These are phyloP conservation scores for Fusarium albosuccineum DNA, from an alignment of 2,329 filamentous ascomycete species.

Conservation along the genomic window DNA sequence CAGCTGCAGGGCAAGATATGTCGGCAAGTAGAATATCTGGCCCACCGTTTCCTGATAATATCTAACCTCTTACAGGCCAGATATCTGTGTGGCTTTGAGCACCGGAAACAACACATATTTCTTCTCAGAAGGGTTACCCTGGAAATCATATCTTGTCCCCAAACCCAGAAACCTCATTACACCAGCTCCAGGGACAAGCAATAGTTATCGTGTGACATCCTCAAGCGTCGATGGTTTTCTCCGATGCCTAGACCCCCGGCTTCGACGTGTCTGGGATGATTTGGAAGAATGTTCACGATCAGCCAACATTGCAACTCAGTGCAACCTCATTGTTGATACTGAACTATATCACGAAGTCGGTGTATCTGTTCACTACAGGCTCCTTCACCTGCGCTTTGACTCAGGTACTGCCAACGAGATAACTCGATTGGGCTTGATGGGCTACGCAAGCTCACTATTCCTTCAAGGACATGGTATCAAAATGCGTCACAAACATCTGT, in stretches of 20 bases:
- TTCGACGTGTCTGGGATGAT: background rate
- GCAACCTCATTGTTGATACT: background rate
- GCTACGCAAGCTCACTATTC: background rate
- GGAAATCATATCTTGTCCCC: background rate
- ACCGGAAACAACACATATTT: background rate
- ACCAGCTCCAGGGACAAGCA: too few species aligned
- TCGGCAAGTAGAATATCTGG: background rate
- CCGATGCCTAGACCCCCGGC: background rate
- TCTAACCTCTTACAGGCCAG: background rate
- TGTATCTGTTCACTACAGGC: background rate
- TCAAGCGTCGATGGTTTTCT: background rate
- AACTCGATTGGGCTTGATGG: background rate
- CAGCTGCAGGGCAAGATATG: background rate
- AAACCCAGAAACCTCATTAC: background rate
- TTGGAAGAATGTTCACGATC: background rate
- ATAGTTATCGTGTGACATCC: background rate
- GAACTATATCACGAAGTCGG: background rate
- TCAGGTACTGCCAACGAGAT: background rate
- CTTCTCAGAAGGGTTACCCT: background rate
- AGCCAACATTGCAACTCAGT: background rate
- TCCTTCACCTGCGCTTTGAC: background rate
- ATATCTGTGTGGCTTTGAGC: background rate
- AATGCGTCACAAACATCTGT: background rate
- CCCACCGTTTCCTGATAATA: background rate
- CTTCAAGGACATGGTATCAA: background rate